Evolutionary conservation across 1,284 basidiomycete genomes (phyloP), one percentile per base, ranked within the genome.

Genomic region (Violaceomyces palustris): DNA sequence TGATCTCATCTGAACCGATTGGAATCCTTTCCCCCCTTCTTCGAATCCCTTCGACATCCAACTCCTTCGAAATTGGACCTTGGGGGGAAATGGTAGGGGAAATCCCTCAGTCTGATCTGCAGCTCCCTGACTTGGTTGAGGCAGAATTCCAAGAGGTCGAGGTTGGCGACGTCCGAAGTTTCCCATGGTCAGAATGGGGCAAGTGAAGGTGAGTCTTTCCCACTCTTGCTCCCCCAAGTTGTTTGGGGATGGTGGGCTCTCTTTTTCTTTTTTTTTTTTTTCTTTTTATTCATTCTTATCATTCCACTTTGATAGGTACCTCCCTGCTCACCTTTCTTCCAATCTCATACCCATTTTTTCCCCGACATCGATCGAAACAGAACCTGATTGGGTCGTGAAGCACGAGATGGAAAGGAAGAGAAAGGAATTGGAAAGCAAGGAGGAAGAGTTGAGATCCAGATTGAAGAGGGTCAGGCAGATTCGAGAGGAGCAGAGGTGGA

Each of bases 61-160:
- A n/a, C n/a, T n/a, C n/a, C n/a, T n/a, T n/a, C n/a, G n/a, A n/a
- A n/a, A n/a, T n/a, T n/a, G n/a, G n/a, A n/a, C n/a, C n/a, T 23
- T 17, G 15, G 26, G 11, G 10, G 42, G 55, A 19, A 47, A 41
- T 25, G 32, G 3, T 35, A 52, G 29, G 76, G 76, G 33, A 77
- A 77, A 47, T 75, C 75, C 3, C 67, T 77, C 0, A 74, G 71
- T 12, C 49, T 77, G 34, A 74, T 76, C 41, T 77, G 74, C 50
- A 68, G 72, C 6, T 65, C 73, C 1, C 62, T 77, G 4, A 69
- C 73, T 4, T 76, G 73, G 69, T 53, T 76, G 1, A 30, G 50
- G 17, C 63, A 61, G 24, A 63, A 75, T 25, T 51, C 57, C 6
- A 35, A 62, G 7, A 54, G 72, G 18, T 45, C 3, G 48, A 49